Conservation (phyloP, 768 basidiomycete species). For the Lyophyllum semitale region DNA sequence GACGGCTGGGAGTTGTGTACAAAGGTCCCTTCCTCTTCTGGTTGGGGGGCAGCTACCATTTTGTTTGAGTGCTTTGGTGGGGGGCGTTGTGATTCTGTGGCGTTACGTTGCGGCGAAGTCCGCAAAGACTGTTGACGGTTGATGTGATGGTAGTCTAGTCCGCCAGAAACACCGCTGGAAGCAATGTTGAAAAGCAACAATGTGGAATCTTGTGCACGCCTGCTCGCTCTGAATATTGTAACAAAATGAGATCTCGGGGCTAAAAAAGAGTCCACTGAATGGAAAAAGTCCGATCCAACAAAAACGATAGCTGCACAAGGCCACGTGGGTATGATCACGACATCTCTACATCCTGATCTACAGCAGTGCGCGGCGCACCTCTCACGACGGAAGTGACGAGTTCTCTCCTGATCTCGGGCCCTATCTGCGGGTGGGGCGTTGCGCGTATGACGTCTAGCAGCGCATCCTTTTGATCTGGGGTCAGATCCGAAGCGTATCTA, state of each 20-base stretch:
- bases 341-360: slow-evolving; percentile 71
- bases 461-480: slow-evolving; percentile 96
- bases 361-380: slow-evolving; percentile 72
- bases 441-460: slow-evolving; percentile 90
- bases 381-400: slow-evolving; percentile 84
- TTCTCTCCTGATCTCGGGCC: slow-evolving; percentile 88
- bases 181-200: too few species aligned
- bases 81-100: too few species aligned
- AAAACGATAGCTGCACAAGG: not conserved
- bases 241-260: not conserved
- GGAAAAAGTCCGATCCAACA: too few species aligned
- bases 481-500: slow-evolving; percentile 94
- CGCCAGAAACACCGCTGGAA: not conserved
- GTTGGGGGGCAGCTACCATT: too few species aligned
- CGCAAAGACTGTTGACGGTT: not conserved
- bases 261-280: not conserved
- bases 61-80: too few species aligned
- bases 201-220: not conserved
- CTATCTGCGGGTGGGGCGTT: slow-evolving; percentile 85
- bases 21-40: too few species aligned
- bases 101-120: too few species aligned
- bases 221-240: not conserved
- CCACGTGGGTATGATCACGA: slow-evolving; percentile 30
- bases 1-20: too few species aligned
- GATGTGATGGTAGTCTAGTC: not conserved